Evolutionary conservation across 2,329 filamentous ascomycete genomes (phyloP), one percentile per base, ranked within the genome.

Genomic region (Fusarium chaquense): DNA sequence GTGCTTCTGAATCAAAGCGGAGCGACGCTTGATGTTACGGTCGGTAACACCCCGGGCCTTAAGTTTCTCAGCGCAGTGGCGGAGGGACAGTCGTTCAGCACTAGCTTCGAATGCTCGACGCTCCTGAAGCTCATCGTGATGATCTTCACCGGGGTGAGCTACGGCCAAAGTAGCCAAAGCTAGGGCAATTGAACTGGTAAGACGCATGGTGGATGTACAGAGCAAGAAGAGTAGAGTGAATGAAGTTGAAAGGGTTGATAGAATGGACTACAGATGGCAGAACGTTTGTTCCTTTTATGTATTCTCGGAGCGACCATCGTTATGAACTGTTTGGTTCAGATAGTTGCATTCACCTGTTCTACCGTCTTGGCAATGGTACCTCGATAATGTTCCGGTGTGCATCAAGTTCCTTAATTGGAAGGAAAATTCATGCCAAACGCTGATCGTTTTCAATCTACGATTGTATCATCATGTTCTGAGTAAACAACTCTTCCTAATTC

Each of bases 31-130:
- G 44, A 83, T 73, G 65, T 82, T 85, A 56, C 78, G 78, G 38
- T 75, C 74, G 47, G 81, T 79, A 11, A 83, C 70, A 26, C 84
- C 85, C 7, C 84, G 81, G 16, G 82, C 81, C 69, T 80, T 81
- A 16, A 87, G 78, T 66, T 81, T 80, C 1, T 79, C 75, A 13
- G 83, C 75, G 70, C 85, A 87, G 70, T 86, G 83, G 38, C 73
- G 75, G 7, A 87, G 76, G 18, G 82, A 81, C 5, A 61, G 20
- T 18, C 54, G 6, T 28, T 61, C 58, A 4, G 54, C 28, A 12
- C n/a, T 41, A 7, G 54, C 55, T 24, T 61, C 58, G 3, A 61
- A 61, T 5, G 54, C 35, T 0, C 43, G 54, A 24, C 58, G 58
- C 6, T 30, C 9, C 4, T 59, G 22, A 36, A 61, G 58, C 43